Conservation (phyloP, 208 protist species). For the Crithidia expoeki region DNA sequence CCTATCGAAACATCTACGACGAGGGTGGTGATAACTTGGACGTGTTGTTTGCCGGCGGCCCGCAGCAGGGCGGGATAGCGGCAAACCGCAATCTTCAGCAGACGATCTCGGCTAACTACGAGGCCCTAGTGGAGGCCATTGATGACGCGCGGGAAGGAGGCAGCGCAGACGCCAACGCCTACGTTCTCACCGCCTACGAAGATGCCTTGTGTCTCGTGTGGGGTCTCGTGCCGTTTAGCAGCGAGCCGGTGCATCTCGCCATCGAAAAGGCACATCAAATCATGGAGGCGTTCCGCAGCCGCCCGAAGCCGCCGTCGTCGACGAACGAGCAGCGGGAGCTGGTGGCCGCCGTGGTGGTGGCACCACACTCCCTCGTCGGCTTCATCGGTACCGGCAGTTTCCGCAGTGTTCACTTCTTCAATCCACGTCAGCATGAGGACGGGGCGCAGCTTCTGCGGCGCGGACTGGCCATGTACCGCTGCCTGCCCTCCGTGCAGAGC, state of each 20-base stretch:
- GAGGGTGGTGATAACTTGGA: not conserved
- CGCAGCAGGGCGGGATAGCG: slow-evolving; percentile 13
- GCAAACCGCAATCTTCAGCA: slow-evolving; percentile 33
- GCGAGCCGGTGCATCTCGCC: slow-evolving; percentile 65
- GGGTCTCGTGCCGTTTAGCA: slow-evolving; percentile 64
- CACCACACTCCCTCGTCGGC: slow-evolving; percentile 60
- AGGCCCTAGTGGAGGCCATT: slow-evolving; percentile 54
- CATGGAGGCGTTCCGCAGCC: slow-evolving; percentile 47
- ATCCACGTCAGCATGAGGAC: slow-evolving; percentile 44
- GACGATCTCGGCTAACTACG: slow-evolving; percentile 41
- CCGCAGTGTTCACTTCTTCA: slow-evolving; percentile 67
- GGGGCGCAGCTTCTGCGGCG: slow-evolving; percentile 51
- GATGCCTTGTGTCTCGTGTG: slow-evolving; percentile 71
- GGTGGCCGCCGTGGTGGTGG: slow-evolving; percentile 60
- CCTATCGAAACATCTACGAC: slow-evolving; percentile 54
- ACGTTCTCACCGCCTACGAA: slow-evolving; percentile 55
- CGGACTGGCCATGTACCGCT: slow-evolving; percentile 44
- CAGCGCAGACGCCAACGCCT: slow-evolving; percentile 51
- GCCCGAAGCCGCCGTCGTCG: slow-evolving; percentile 41
- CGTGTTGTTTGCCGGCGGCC: not conserved
- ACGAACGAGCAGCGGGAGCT: slow-evolving; percentile 38
- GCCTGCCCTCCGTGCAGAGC: slow-evolving; percentile 31
- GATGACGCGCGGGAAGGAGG: slow-evolving; percentile 40
- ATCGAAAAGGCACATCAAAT: slow-evolving; percentile 54
- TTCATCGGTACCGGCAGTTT: slow-evolving; percentile 46